phyloP scores from a whole-genome alignment of 1,284 basidiomycete genomes.

The Ustilago vetiveriae region DNA sequence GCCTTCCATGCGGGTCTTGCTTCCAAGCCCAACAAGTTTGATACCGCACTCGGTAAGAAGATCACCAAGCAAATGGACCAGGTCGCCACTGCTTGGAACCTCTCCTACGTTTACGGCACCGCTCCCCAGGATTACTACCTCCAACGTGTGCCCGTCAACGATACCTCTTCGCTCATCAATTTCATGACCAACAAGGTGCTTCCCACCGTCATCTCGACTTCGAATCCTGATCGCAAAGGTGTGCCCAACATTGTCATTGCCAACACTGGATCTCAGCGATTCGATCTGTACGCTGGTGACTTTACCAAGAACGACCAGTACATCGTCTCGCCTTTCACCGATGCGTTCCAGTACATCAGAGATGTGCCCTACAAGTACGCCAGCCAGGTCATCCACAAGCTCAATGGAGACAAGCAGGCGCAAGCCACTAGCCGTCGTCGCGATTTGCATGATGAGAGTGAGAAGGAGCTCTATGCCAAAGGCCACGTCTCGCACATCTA shows the following conservation, averaged over 20 bases:
- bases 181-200: conserved; percentile 58
- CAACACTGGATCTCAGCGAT: conserved; percentile 62
- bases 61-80: conserved; percentile 53
- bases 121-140: conserved; percentile 64
- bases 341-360: conserved; percentile 58
- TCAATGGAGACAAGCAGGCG: conserved; percentile 35
- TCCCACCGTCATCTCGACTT: conserved; percentile 60
- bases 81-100: conserved; percentile 56
- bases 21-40: conserved; percentile 34
- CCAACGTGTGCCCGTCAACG: conserved; percentile 49
- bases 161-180: conserved; percentile 52
- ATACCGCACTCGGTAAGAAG: conserved; percentile 48
- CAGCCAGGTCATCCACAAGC: conserved; percentile 39
- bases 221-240: conserved; percentile 44
- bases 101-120: conserved; percentile 54
- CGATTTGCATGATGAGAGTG: conserved; percentile 15
- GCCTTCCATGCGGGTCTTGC: conserved; percentile 51
- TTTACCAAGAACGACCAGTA: conserved; percentile 65
- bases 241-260: conserved; percentile 56
- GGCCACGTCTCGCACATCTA: conserved; percentile 47
- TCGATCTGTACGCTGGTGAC: conserved; percentile 56
- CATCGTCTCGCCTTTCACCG: conserved; percentile 62
- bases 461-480: conserved; percentile 31
- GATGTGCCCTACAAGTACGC: conserved; percentile 59
- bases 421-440: conserved; percentile 13